Conservation (phyloP, 257 asterid species). For the Oldenlandia corymbosa region DNA sequence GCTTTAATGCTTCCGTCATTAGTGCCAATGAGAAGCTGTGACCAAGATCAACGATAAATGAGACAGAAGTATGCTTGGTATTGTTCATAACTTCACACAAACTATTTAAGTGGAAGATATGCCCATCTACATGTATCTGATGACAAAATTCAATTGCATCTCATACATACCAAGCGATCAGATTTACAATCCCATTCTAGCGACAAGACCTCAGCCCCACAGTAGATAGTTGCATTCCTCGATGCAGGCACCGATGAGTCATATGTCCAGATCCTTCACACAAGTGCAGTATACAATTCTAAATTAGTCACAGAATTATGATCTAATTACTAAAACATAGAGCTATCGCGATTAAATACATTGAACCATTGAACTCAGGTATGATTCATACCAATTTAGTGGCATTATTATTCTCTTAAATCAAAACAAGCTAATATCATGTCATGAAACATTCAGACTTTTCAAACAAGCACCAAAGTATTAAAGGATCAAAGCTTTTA, state of each 20-base stretch:
- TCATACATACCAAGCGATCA: constrained; percentile 75
- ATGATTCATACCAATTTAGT: neutral
- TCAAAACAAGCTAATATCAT: neutral
- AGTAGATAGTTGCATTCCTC: constrained; percentile 94
- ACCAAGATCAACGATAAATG: constrained; percentile 34
- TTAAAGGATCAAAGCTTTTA: neutral
- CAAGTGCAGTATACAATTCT: constrained; percentile 5
- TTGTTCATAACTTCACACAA: neutral
- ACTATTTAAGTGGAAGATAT: constrained; percentile 15
- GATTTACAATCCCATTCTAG: constrained; percentile 99
- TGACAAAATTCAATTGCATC: neutral
- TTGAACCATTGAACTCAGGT: neutral
- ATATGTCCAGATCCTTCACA: constrained; percentile 95
- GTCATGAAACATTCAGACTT: too few species aligned
- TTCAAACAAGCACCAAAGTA: neutral
- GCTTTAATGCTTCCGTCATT: constrained; percentile 96
- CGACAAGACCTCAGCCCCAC: constrained; percentile 93
- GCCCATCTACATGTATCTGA: neutral
- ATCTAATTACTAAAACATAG: neutral
- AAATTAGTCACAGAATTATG: constrained; percentile 3
- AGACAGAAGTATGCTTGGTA: constrained; percentile 26
- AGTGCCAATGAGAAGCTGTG: constrained; percentile 96
- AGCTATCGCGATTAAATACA: neutral
- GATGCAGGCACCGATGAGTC: constrained; percentile 74
- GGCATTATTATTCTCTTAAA: neutral